phyloP scores from a whole-genome alignment of 768 basidiomycete species.

The Boletus sp. region DNA sequence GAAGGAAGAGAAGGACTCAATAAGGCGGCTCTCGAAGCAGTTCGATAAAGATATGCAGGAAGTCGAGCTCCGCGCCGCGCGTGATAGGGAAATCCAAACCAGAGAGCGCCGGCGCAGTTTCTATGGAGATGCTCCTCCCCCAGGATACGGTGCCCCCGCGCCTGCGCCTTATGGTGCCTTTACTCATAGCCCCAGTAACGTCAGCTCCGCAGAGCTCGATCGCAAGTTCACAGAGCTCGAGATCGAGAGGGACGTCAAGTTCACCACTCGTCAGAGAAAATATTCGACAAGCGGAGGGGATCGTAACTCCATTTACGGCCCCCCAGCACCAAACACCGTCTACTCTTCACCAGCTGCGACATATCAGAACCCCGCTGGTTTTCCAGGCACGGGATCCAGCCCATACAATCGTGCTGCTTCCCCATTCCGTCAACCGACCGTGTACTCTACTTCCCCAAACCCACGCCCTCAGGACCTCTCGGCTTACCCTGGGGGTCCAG shows the following conservation, averaged over 20 bases:
- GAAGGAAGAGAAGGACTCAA: slow-evolving; percentile 45
- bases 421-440: slow-evolving; percentile 31
- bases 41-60: slow-evolving; percentile 47
- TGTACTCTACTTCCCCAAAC: slow-evolving; percentile 45
- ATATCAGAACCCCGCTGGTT: slow-evolving; percentile 25
- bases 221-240: slow-evolving; percentile 36
- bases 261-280: slow-evolving; percentile 39
- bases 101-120: slow-evolving; percentile 56
- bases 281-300: slow-evolving; percentile 43
- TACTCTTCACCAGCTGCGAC: slow-evolving; percentile 31
- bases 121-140: slow-evolving; percentile 35
- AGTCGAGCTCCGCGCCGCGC: slow-evolving; percentile 51
- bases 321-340: slow-evolving; percentile 1
- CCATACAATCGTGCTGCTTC: slow-evolving; percentile 34
- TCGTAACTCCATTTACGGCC: slow-evolving; percentile 21
- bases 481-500: slow-evolving; percentile 37
- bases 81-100: slow-evolving; percentile 51
- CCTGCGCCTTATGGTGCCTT: slow-evolving; percentile 24
- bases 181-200: slow-evolving; percentile 22
- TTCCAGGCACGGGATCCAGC: slow-evolving; percentile 25
- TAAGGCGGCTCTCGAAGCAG: slow-evolving; percentile 36
- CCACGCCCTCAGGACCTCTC: slow-evolving; percentile 45
- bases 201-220: slow-evolving; percentile 34
- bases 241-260: slow-evolving; percentile 30
- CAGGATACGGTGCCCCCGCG: slow-evolving; percentile 26